Evolutionary conservation across 1,139 yeast genomes (phyloP), one percentile per base, ranked within the genome.

Genomic region (Wickerhamomyces sp.): DNA sequence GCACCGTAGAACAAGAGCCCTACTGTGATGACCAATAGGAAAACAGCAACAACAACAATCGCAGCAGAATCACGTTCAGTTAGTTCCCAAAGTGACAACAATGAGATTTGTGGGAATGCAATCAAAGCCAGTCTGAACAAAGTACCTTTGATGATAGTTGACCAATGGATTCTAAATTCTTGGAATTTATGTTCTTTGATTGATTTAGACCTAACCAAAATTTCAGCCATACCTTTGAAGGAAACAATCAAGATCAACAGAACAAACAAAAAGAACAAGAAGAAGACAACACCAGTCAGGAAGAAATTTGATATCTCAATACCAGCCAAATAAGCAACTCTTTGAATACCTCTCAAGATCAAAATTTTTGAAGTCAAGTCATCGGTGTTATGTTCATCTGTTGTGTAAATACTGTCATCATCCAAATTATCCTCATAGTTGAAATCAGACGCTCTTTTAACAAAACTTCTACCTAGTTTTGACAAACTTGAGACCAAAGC

Each of bases 71-170:
- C 96, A 40, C 78, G 72, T 44, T 72, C 75, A 11, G 88, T 80
- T 42, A 89, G 75, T 62, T 91, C 93, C 96, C 96, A 91, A 38
- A 89, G 67, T 51, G 94, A 81, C 46, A 91, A 63, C 15, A 91
- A 72, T 8, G 85, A 74, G 30, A 91, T 61, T 59, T 89, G 96
- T 13, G 97, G 95, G 62, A 86, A 82, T 0, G 94, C 85, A 46
- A 89, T 72, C 37, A 83, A 66, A 34, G 85, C 74, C 51, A 89
- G 70, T 55, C 98, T 74, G 68, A 82, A 91, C 41, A 91, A 61
- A 9, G 94, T 75, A 36, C 98, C 98, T 60, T 89, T 91, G 52
- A 86, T 77, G 49, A 87, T 77, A 17, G 75, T 70, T 16, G 75
- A 66, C 96, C 96, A 76, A 51, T 87, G 84, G 41, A 70, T 72